These are phyloP conservation scores for Tripterygium wilfordii DNA, from an alignment of 177 flowering plant genomes.

Conservation along the genomic window DNA sequence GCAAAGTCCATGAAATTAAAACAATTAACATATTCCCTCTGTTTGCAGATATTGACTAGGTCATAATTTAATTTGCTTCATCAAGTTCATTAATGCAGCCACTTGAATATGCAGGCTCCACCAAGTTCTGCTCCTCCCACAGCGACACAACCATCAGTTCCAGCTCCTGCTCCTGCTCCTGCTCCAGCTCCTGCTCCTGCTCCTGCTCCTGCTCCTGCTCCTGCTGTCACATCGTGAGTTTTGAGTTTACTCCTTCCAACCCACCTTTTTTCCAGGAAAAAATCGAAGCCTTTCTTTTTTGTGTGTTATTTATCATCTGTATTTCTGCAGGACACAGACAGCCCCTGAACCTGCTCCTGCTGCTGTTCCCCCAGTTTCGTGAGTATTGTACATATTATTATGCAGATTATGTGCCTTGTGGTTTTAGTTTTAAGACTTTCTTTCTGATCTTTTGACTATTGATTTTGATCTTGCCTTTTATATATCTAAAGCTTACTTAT, in stretches of 20 bases:
- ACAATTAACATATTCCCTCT: too few species aligned
- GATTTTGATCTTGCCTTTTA: not conserved
- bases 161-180: conserved; percentile 39
- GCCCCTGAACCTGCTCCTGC: conserved; percentile 28
- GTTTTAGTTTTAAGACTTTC: too few species aligned
- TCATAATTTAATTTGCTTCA: not conserved
- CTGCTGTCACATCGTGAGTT: conserved; percentile 32
- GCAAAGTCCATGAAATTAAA: too few species aligned
- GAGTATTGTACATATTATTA: too few species aligned
- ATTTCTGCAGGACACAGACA: conserved; percentile 21
- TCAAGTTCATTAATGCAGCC: not conserved
- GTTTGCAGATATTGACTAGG: not conserved
- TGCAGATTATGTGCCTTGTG: too few species aligned
- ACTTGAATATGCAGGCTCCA: conserved; percentile 24
- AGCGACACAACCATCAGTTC: conserved; percentile 26
- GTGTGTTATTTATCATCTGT: not conserved
- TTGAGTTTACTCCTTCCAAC: not conserved
- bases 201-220: not conserved
- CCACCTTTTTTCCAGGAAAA: not conserved
- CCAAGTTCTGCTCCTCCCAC: conserved; percentile 27
- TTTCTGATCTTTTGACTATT: too few species aligned
- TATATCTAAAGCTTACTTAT: too few species aligned
- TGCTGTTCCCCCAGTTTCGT: conserved; percentile 21
- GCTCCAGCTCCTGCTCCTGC: conserved; percentile 9
- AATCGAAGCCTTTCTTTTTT: not conserved